These are phyloP conservation scores for Dicorynia guianensis DNA, from an alignment of 306 rosid genomes.

Conservation along the genomic window DNA sequence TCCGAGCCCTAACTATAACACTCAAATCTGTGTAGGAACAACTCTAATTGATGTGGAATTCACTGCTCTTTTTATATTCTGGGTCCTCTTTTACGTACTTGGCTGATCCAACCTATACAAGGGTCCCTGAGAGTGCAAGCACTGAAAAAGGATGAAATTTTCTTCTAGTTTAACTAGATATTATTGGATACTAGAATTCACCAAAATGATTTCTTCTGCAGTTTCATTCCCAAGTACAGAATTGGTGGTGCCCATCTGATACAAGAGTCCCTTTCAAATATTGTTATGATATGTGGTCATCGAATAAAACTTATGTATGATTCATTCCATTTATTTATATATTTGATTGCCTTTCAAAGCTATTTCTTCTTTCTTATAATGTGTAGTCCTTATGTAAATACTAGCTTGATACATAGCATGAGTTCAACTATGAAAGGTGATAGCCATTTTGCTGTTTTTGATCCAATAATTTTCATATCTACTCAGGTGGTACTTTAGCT, in stretches of 20 bases:
- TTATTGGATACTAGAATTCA: constrained; percentile 31
- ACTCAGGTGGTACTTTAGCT: constrained; percentile 57
- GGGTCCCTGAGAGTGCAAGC: constrained; percentile 76
- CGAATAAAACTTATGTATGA: constrained; percentile 19
- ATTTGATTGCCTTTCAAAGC: constrained; percentile 36
- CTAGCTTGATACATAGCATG: constrained; percentile 72
- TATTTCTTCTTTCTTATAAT: constrained; percentile 41
- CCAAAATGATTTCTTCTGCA: constrained; percentile 47
- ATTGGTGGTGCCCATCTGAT: constrained; percentile 65
- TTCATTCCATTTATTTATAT: constrained; percentile 19
- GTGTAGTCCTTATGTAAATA: constrained; percentile 76
- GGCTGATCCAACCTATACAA: constrained; percentile 75
- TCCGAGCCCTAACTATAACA: constrained; percentile 87
- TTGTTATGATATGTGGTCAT: constrained; percentile 91
- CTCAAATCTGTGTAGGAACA: constrained; percentile 79
- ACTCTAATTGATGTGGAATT: constrained; percentile 68
- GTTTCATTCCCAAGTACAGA: constrained; percentile 82
- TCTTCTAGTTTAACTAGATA: constrained; percentile 21
- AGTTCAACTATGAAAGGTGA: constrained; percentile 87
- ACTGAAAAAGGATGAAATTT: constrained; percentile 32
- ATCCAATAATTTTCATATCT: constrained; percentile 84
- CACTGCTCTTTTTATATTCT: constrained; percentile 84
- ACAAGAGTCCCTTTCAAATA: constrained; percentile 87
- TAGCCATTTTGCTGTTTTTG: constrained; percentile 71
- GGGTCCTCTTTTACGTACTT: constrained; percentile 93